These are phyloP conservation scores for Naegleria fowleri DNA, from an alignment of 208 protist genomes.

Conservation along the genomic window DNA sequence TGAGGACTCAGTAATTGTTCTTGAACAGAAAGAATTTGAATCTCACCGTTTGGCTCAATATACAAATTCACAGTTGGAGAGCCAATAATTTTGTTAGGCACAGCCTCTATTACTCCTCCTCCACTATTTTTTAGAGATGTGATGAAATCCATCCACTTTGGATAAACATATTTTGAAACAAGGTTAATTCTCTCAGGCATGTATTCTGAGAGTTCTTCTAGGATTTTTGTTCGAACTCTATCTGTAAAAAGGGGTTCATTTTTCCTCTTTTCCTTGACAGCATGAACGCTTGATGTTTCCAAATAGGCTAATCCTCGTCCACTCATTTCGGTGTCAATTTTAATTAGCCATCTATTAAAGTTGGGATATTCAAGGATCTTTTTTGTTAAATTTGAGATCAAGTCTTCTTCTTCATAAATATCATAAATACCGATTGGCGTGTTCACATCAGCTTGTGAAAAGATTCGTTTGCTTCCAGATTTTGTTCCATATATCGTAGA, in stretches of 20 bases:
- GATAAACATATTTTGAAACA: constrained; percentile 63
- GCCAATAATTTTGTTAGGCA: constrained; percentile 54
- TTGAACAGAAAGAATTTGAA: constrained; percentile 66
- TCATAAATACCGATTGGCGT: constrained; percentile 57
- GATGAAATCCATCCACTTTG: constrained; percentile 67
- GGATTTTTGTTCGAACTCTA: constrained; percentile 18
- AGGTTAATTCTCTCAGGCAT: constrained; percentile 63
- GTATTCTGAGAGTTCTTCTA: constrained; percentile 60
- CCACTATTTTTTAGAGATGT: constrained; percentile 64
- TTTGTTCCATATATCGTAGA: constrained; percentile 72
- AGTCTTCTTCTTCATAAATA: constrained; percentile 53
- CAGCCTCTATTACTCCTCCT: constrained; percentile 67
- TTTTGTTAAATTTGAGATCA: constrained; percentile 55
- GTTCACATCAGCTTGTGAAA: constrained; percentile 66
- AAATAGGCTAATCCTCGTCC: neutral
- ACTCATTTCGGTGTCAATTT: constrained; percentile 58
- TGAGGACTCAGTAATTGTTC: constrained; percentile 66
- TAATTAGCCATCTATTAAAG: constrained; percentile 70
- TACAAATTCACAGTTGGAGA: constrained; percentile 70
- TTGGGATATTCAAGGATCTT: constrained; percentile 66
- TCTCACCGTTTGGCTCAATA: constrained; percentile 64
- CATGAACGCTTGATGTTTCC: neutral
- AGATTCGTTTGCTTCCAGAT: constrained; percentile 60
- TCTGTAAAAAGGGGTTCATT: neutral
- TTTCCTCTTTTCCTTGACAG: neutral